Base-by-base conservation (phyloP, 257 asterid species). In the Capsicum rhomboideum region DNA sequence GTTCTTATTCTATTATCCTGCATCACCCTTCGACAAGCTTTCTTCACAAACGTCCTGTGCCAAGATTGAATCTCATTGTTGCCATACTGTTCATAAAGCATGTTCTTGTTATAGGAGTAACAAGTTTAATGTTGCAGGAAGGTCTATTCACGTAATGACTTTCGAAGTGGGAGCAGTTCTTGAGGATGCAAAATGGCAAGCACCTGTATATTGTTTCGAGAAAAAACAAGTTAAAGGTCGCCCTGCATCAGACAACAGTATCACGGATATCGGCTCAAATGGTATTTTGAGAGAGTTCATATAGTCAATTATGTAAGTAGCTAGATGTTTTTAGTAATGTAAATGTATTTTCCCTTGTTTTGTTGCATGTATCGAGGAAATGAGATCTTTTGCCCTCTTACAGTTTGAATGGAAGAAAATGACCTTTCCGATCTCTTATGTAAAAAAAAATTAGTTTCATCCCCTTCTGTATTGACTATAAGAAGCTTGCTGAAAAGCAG, bases 131-230 rank as follows among this genome's bases (percentile, higher is more conserved):
- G 46, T 87, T 86, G 83, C 93, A 94, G 98, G 97, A 82, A 92
- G 97, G 83, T 86, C 95, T 58, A 90, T 93, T 88, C 96, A 92
- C 58, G 96, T 95, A 6, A 92, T 95, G 98, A 91, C 96, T 16
- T 95, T 93, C 88, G 98, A 93, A 75, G 98, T 92, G 74, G 98
- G 98, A 84, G 95, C 96, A 82, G 93, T 88, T 78, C 97, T 95
- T 44, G 96, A 95, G 78, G 97, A 94, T 71, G 85, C 88, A 40
- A 84, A 88, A 64, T 95, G 96, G 98, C 98, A 93, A 86, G 93
- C 98, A 29, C 98, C 98, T 42, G 87, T 83, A 11, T 93, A 93
- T 83, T 95, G 96, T 86, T 95, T 93, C 80, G 90, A 89, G 59
- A 82, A 85, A 20, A 63, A 82, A 71, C 87, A 71, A 71, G 26